These are phyloP conservation scores for Chondrostereum purpureum DNA, from an alignment of 1,284 basidiomycete species.

Conservation along the genomic window DNA sequence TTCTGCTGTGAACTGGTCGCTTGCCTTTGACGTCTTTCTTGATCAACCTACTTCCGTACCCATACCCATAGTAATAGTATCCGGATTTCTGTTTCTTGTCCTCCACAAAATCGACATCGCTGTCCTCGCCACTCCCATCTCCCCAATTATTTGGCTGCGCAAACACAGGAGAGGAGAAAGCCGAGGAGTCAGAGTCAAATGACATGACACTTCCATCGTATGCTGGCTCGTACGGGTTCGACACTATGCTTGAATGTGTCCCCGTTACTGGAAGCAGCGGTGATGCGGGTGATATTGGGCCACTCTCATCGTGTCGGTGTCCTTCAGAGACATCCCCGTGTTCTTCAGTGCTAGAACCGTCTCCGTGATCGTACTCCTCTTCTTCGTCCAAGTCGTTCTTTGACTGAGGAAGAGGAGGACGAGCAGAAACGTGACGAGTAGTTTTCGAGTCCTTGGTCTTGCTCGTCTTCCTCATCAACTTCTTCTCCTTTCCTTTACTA, in stretches of 20 bases:
- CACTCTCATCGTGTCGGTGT: not conserved
- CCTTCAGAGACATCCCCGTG: not conserved
- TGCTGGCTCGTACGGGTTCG: not conserved
- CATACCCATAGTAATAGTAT: constrained; percentile 4
- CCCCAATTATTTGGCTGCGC: not conserved
- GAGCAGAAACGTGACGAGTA: not conserved
- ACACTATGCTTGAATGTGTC: too few relatives aligned
- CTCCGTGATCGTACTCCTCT: not conserved
- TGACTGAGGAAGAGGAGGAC: not conserved
- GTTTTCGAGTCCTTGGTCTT: constrained; percentile 5
- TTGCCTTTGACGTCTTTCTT: constrained; percentile 4
- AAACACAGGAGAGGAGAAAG: constrained; percentile 4
- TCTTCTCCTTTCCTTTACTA: constrained; percentile 8
- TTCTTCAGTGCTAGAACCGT: not conserved
- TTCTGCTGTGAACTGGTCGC: constrained; percentile 13
- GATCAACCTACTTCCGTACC: not conserved
- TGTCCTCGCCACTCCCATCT: not conserved
- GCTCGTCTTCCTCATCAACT: constrained; percentile 4
- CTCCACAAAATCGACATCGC: not conserved
- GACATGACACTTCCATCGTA: not conserved
- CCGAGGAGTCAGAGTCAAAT: constrained; percentile 2
- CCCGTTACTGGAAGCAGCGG: too few relatives aligned
- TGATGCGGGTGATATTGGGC: not conserved
- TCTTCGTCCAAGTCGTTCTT: not conserved
- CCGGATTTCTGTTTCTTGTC: not conserved